A percentile compares a stretch with the other conserved stretches of the same genome.
These are phyloP conservation scores for Cryphonectria japonica DNA, from an alignment of 2,329 filamentous ascomycete species.

Conservation along the genomic window DNA sequence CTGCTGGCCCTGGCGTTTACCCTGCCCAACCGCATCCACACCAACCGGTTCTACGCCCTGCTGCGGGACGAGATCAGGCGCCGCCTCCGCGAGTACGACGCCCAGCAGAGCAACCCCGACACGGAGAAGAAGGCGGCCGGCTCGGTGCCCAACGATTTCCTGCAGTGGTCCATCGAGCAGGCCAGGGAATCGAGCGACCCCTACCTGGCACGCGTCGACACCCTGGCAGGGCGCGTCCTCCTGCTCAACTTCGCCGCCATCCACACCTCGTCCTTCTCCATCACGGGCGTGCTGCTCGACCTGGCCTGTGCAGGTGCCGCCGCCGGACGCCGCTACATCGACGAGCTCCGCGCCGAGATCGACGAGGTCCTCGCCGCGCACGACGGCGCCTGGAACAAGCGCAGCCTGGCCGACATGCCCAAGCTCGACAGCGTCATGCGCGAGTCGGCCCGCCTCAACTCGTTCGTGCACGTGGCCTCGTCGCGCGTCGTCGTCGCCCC, in stretches of 20 bases:
- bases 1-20: slow-evolving; percentile 31
- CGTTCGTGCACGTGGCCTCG: slow-evolving; percentile 42
- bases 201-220: slow-evolving; percentile 10
- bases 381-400: slow-evolving; percentile 40
- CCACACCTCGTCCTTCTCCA: slow-evolving; percentile 44
- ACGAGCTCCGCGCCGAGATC: slow-evolving; percentile 42
- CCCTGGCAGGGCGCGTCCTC: slow-evolving; percentile 25
- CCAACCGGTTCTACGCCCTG: slow-evolving; percentile 29
- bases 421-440: slow-evolving; percentile 47
- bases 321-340: slow-evolving; percentile 32
- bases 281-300: slow-evolving; percentile 44
- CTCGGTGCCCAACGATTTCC: slow-evolving; percentile 30
- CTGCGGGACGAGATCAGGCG: slow-evolving; percentile 30
- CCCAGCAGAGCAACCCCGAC: slow-evolving; percentile 13
- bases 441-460: slow-evolving; percentile 47
- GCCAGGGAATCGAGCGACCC: slow-evolving; percentile 22
- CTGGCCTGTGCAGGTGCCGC: slow-evolving; percentile 36
- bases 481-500: slow-evolving; percentile 42
- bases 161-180: slow-evolving; percentile 28
- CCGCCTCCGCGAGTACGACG: slow-evolving; percentile 31
- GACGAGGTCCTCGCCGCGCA: slow-evolving; percentile 31
- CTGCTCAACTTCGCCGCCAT: slow-evolving; percentile 41
- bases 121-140: slow-evolving; percentile 21
- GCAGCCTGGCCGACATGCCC: slow-evolving; percentile 41
- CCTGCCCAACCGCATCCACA: slow-evolving; percentile 31